Base-by-base conservation (phyloP, 129 eudicot species). In the Helichrysum umbraculigerum region DNA sequence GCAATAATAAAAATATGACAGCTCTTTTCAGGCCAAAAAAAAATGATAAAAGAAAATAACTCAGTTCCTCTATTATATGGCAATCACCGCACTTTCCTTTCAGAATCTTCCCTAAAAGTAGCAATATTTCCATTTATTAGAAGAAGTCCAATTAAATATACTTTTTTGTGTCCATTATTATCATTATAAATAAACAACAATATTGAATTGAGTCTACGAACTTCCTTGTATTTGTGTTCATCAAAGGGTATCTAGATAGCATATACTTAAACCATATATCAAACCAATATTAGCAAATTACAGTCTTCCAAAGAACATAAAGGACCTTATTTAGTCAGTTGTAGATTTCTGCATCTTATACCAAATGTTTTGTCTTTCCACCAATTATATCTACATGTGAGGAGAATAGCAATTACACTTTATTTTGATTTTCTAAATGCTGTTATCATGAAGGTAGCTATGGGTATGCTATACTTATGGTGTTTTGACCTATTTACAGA, bases 401-500 rank as follows among this genome's bases (percentile, higher is more conserved):
- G 5, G 54, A 14, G 54, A 41, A 41, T 15, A 4, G 61, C 14
- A 10, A 75, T 30, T 39, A 7, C 29, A 41, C 32, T 33, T 30
- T 74, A 41, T 22, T 17, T 12, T 3, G 16, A 32, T 4, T 20
- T 76, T 4, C 8, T 20, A 32, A 19, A 21, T 35, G 47, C 47
- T 41, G 17, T 51, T 34, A 32, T 66, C 32, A 42, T n/a, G n/a
- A 66, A 64, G 33, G 15, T 41, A 44, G 37, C 33, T 29, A 71
- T 17, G 41, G 39, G 44, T 25, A 64, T 32, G 11, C 20, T 20
- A 14, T 58, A 65, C 42, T 37, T 42, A 28, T 34, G 2, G 34
- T 37, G 17, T 42, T 70, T 70, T 70, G 62, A 71, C 61, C 68
- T 59, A 41, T 68, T n/a, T 80, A 68, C 91, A 94, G 97, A 94